phyloP scores from a whole-genome alignment of 2,329 filamentous ascomycete genomes.

The Pseudogymnoascus sp. region DNA sequence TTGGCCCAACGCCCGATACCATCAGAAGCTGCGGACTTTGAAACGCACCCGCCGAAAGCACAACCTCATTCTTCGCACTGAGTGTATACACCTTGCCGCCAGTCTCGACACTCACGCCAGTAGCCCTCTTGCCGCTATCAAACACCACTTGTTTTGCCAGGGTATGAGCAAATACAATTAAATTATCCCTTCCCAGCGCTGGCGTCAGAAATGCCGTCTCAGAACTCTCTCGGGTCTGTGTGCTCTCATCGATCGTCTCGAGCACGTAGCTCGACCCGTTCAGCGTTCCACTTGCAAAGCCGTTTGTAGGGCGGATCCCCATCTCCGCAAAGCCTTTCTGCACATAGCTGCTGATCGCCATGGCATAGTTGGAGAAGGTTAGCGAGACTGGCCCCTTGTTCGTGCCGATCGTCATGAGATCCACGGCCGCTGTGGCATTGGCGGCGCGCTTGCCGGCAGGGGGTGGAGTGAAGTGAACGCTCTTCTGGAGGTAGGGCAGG shows the following conservation, averaged over 20 bases:
- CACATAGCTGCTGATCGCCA: slow-evolving; percentile 16
- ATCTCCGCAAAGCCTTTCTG: slow-evolving; percentile 14
- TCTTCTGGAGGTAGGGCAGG: slow-evolving; percentile 35
- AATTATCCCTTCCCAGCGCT: slow-evolving; percentile 9
- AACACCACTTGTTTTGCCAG: slow-evolving; percentile 17
- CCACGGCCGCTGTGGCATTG: slow-evolving; percentile 12
- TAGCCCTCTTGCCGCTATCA: slow-evolving; percentile 13
- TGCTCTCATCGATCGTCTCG: slow-evolving; percentile 14
- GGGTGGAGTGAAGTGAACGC: slow-evolving; percentile 30
- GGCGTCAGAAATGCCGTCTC: slow-evolving; percentile 13
- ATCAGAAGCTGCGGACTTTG: slow-evolving; percentile 1
- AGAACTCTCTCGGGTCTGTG: slow-evolving; percentile 16
- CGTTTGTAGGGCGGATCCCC: slow-evolving; percentile 13
- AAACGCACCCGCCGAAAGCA: background rate
- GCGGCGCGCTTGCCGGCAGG: slow-evolving; percentile 9
- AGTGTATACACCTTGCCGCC: slow-evolving; percentile 12
- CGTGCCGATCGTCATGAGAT: background rate
- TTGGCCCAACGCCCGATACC: background rate
- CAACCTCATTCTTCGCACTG: slow-evolving; percentile 1
- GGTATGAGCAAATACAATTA: slow-evolving; percentile 17
- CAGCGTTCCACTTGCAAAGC: slow-evolving; percentile 19
- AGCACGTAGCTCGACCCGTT: slow-evolving; percentile 11
- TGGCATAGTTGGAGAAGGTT: slow-evolving; percentile 14
- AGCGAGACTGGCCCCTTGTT: background rate
- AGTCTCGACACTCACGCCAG: slow-evolving; percentile 15